Conservation (phyloP, 331 rosid genomes). For the Malus hybrid region DNA sequence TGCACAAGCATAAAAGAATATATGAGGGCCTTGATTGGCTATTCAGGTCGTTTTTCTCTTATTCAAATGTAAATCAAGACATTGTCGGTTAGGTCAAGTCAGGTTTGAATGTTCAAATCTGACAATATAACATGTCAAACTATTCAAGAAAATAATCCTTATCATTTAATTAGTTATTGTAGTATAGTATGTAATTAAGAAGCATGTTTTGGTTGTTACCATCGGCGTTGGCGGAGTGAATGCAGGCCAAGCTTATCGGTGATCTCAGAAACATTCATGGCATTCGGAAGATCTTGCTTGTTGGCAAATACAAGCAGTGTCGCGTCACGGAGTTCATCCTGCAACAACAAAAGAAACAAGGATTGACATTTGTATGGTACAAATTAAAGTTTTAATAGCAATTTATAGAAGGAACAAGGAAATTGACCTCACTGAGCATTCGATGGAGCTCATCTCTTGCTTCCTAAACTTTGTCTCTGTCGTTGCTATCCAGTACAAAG, state of each 20-base stretch:
- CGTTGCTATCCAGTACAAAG: constrained; percentile 79
- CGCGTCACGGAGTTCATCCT: constrained; percentile 73
- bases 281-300: constrained; percentile 90
- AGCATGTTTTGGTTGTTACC: constrained; percentile 22
- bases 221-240: constrained; percentile 64
- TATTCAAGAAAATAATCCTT: background rate
- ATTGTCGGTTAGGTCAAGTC: background rate
- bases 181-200: background rate
- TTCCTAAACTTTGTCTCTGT: constrained; percentile 68
- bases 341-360: background rate
- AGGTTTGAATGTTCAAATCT: background rate
- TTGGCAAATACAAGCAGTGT: constrained; percentile 69
- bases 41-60: too few relatives aligned
- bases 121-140: background rate
- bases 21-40: too few relatives aligned
- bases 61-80: background rate
- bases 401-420: background rate
- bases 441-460: constrained; percentile 84
- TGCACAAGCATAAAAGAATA: background rate
- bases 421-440: constrained; percentile 74
- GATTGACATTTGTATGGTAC: background rate
- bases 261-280: constrained; percentile 65
- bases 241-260: constrained; percentile 72
- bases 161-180: background rate
- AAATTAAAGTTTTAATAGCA: background rate